Conservation (phyloP, 345 rosid species). For the Populus simonii region DNA sequence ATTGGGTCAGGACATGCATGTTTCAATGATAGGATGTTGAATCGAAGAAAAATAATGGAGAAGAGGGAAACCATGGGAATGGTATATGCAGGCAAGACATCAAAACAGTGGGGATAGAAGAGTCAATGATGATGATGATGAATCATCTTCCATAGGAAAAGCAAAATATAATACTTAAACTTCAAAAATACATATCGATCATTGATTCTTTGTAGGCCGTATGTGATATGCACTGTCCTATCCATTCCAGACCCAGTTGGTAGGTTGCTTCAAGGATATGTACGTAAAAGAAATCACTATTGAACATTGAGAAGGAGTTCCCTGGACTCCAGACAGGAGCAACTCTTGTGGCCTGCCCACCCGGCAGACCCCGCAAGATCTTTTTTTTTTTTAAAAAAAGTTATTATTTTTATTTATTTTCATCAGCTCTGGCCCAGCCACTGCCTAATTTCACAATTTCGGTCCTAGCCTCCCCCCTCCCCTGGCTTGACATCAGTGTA, state of each 20-base stretch:
- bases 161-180: not conserved
- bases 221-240: not conserved
- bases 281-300: slow-evolving; percentile 11
- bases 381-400: no score
- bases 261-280: slow-evolving; percentile 13
- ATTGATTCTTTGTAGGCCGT: slow-evolving; percentile 18
- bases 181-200: slow-evolving; percentile 25
- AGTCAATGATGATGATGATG: slow-evolving; percentile 1
- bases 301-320: slow-evolving; percentile 4
- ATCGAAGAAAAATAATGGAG: no score
- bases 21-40: not conserved
- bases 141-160: not conserved
- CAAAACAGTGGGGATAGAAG: no score
- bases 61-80: no score
- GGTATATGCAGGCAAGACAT: no score
- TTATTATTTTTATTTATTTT: no score
- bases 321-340: slow-evolving; percentile 37
- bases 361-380: slow-evolving; percentile 9
- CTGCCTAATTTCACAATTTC: not conserved
- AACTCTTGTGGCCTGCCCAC: slow-evolving; percentile 31
- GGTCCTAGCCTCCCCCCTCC: not conserved
- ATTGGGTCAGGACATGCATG: not conserved
- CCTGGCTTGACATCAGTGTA: not conserved
- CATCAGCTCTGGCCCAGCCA: slow-evolving; percentile 6
- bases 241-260: slow-evolving; percentile 8